A percentile compares a stretch with the other conserved stretches of the same genome.
These are phyloP conservation scores for Dictyostelium brefeldianum DNA, from an alignment of 78 protist species.

Conservation along the genomic window DNA sequence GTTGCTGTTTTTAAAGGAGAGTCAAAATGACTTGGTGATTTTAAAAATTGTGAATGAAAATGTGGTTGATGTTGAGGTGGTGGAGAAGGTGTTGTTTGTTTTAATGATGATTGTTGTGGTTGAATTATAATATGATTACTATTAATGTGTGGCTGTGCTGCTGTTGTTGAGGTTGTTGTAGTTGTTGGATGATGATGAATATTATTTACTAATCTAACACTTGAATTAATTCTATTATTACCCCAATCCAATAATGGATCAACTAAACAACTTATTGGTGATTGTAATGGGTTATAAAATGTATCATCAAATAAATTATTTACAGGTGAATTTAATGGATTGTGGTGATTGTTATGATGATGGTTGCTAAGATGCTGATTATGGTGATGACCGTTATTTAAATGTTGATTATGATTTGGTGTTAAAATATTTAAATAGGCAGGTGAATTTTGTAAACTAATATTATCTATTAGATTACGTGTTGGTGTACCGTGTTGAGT, in stretches of 20 bases:
- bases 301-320: background rate
- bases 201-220: background rate
- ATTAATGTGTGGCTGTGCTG: background rate
- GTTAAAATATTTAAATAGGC: background rate
- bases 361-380: background rate
- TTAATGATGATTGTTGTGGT: background rate
- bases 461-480: background rate
- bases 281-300: background rate
- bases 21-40: constrained; percentile 9
- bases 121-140: background rate
- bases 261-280: background rate
- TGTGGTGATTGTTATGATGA: background rate
- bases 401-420: background rate
- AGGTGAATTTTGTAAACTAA: constrained; percentile 1
- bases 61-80: background rate
- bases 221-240: background rate
- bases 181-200: too few species aligned
- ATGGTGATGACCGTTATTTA: background rate
- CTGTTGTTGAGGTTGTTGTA: background rate
- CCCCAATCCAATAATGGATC: too few species aligned
- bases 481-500: background rate
- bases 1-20: constrained; percentile 8
- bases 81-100: background rate
- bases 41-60: constrained; percentile 2
- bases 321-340: background rate